Evolutionary conservation across 805 yeast genomes (phyloP).

Genomic region (Myxozyma neotropica): DNA sequence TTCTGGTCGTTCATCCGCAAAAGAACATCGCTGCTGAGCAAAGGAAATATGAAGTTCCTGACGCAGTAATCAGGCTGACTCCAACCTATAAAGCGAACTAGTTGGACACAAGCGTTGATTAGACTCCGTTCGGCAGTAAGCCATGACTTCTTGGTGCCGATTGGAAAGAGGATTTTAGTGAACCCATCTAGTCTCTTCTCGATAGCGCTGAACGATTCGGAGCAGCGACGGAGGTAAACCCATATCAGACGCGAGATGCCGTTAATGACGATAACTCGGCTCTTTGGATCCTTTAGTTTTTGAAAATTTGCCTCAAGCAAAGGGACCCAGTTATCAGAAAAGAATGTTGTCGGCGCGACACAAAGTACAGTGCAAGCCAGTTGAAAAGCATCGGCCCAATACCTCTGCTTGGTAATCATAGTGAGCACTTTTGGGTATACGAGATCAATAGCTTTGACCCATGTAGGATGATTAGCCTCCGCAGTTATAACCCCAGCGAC

Average conservation of each 20-base stretch:
- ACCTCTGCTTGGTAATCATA: slow-evolving; percentile 50
- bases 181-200: slow-evolving; percentile 73
- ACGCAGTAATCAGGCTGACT: slow-evolving; percentile 76
- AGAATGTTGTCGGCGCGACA: slow-evolving; percentile 77
- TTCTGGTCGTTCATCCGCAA: slow-evolving; percentile 45
- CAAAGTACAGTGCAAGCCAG: slow-evolving; percentile 73
- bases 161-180: slow-evolving; percentile 55
- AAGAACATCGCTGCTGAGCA: slow-evolving; percentile 49
- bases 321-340: slow-evolving; percentile 69
- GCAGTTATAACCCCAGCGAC: slow-evolving; percentile 86
- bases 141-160: slow-evolving; percentile 70
- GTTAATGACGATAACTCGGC: slow-evolving; percentile 59
- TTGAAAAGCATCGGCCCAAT: slow-evolving; percentile 70
- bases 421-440: slow-evolving; percentile 57
- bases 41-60: slow-evolving; percentile 74
- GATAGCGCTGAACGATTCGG: slow-evolving; percentile 87
- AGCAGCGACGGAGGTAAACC: slow-evolving; percentile 84
- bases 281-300: slow-evolving; percentile 65
- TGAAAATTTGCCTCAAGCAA: slow-evolving; percentile 64
- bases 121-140: slow-evolving; percentile 62
- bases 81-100: slow-evolving; percentile 76
- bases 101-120: slow-evolving; percentile 67
- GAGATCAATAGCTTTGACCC: slow-evolving; percentile 78
- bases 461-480: slow-evolving; percentile 92
- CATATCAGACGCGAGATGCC: slow-evolving; percentile 77